These are phyloP conservation scores for Solanum infundibuliforme DNA, from an alignment of 257 asterid genomes.

Conservation along the genomic window DNA sequence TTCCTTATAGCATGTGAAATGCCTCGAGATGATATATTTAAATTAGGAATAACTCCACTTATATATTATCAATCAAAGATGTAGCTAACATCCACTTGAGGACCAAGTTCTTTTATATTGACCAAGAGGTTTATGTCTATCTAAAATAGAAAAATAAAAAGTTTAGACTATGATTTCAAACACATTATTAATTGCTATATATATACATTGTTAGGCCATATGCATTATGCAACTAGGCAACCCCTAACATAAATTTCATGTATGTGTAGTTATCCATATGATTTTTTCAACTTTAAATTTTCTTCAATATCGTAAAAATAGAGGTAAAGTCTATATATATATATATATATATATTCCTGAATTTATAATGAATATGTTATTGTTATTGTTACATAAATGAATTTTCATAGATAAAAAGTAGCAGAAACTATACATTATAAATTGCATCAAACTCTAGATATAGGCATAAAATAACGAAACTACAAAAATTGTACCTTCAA, in stretches of 20 bases:
- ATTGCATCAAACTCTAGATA: not conserved
- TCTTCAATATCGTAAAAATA: not conserved
- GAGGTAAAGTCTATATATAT: too few species aligned
- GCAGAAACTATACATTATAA: not conserved
- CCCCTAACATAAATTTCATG: not conserved
- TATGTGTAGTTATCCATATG: not conserved
- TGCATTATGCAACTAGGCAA: not conserved
- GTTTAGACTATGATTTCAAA: not conserved
- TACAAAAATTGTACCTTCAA: not conserved
- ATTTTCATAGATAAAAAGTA: too few species aligned
- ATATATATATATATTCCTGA: too few species aligned
- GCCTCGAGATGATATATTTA: conserved; percentile 14
- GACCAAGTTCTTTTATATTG: not conserved
- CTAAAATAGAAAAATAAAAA: not conserved
- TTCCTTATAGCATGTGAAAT: conserved; percentile 20
- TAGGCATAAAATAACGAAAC: not conserved
- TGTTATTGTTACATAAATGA: too few species aligned
- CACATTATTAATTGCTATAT: not conserved
- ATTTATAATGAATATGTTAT: too few species aligned
- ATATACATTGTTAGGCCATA: not conserved
- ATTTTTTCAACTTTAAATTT: not conserved
- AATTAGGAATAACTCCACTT: conserved; percentile 6
- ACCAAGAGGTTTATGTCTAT: not conserved
- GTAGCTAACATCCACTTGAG: not conserved
- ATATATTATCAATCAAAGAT: not conserved